These are phyloP conservation scores for Phytophthora cajani DNA, from an alignment of 352 stramenopile genomes.

Conservation along the genomic window DNA sequence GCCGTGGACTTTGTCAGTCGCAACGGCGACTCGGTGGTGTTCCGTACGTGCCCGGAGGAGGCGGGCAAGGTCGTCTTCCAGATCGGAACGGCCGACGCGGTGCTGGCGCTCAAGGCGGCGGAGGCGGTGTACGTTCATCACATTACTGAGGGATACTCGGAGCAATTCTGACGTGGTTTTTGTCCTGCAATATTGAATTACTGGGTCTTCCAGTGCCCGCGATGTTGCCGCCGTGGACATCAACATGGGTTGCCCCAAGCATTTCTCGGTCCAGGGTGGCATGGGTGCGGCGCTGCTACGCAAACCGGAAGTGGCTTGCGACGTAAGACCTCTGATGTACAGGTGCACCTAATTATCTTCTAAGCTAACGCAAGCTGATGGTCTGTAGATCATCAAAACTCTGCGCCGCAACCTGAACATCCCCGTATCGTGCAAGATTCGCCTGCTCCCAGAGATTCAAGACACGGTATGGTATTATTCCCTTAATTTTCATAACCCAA, in stretches of 20 bases:
- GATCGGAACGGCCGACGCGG: slow-evolving; percentile 84
- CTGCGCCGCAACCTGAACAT: slow-evolving; percentile 82
- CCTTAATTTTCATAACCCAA: background rate
- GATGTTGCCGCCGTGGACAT: slow-evolving; percentile 93
- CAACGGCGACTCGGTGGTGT: slow-evolving; percentile 85
- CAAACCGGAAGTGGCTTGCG: slow-evolving; percentile 88
- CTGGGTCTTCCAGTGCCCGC: slow-evolving; percentile 44
- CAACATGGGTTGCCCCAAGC: slow-evolving; percentile 96
- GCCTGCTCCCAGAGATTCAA: slow-evolving; percentile 67
- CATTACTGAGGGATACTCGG: background rate
- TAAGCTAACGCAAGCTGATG: background rate
- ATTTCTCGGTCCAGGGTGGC: slow-evolving; percentile 92
- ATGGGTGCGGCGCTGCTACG: slow-evolving; percentile 93
- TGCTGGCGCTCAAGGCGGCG: slow-evolving; percentile 78
- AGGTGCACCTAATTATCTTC: background rate
- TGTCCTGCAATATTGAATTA: background rate
- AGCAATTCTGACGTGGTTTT: background rate
- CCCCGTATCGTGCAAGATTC: slow-evolving; percentile 90
- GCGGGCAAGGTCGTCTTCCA: slow-evolving; percentile 88
- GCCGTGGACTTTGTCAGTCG: slow-evolving; percentile 92
- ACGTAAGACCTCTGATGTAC: slow-evolving; percentile 46
- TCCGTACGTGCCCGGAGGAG: slow-evolving; percentile 89
- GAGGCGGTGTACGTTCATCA: slow-evolving; percentile 58
- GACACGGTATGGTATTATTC: slow-evolving; percentile 56
- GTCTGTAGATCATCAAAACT: slow-evolving; percentile 76